Conservation (phyloP, 148 eudicot species). For the Rhododendron simsii region DNA sequence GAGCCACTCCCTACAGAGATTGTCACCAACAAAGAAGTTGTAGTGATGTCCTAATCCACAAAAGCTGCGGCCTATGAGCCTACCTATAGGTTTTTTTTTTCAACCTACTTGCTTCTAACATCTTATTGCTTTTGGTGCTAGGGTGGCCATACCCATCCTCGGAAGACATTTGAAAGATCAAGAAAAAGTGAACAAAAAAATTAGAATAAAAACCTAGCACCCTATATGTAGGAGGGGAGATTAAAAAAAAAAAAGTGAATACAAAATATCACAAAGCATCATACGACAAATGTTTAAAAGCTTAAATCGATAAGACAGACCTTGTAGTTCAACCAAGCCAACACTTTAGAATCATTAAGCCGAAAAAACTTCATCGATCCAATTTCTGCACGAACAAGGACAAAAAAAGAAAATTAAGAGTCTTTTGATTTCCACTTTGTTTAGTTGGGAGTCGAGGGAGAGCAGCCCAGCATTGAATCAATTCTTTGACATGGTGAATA, state of each 20-base stretch:
- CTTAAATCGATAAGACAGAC: conserved; percentile 30
- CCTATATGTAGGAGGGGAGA: background rate
- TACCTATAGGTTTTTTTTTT: background rate
- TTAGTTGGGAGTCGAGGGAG: background rate
- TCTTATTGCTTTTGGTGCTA: background rate
- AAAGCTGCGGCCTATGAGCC: background rate
- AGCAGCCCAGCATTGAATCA: background rate
- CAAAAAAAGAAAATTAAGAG: background rate
- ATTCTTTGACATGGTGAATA: too few species aligned
- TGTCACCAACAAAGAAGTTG: background rate
- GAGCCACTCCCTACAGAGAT: background rate
- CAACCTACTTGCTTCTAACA: background rate
- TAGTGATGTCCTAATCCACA: background rate
- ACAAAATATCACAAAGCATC: background rate
- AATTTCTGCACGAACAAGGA: conserved; percentile 51
- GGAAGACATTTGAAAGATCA: background rate
- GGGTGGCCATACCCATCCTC: background rate
- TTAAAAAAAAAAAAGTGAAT: background rate
- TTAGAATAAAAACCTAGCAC: background rate
- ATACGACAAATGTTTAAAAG: background rate
- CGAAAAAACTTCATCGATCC: conserved; percentile 84
- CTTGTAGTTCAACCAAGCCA: conserved; percentile 78
- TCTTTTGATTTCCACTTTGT: background rate
- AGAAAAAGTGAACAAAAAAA: background rate
- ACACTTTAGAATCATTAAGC: conserved; percentile 86